Conservation (phyloP, 768 basidiomycete species). For the Mycena latifolia region DNA sequence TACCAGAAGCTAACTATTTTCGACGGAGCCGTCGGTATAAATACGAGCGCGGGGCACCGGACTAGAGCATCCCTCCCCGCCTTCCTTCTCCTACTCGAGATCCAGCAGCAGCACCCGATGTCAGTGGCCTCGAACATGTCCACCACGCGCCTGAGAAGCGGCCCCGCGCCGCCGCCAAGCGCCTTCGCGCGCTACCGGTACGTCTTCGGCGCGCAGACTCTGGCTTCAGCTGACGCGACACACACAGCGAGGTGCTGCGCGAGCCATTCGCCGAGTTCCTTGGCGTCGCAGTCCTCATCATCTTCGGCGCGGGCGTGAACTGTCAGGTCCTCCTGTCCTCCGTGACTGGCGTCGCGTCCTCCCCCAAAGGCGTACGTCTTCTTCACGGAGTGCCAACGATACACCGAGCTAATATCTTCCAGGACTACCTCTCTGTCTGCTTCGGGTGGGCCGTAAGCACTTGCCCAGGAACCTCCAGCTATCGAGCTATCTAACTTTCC, state of each 20-base stretch:
- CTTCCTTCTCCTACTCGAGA: neutral
- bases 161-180: neutral
- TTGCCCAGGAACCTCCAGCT: too few relatives aligned
- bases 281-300: conserved; percentile 57
- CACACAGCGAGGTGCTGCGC: conserved; percentile 22
- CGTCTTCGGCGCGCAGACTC: neutral
- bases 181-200: conserved; percentile 13
- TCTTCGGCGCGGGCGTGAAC: conserved; percentile 59
- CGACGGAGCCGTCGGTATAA: conserved; percentile 17
- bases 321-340: conserved; percentile 57
- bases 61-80: neutral
- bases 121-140: conserved; percentile 14
- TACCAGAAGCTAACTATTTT: neutral
- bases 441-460: conserved; percentile 53
- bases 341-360: conserved; percentile 48
- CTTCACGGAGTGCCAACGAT: too few relatives aligned
- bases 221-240: neutral
- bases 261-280: conserved; percentile 46
- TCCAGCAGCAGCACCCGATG: neutral
- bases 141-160: conserved; percentile 4
- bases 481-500: too few relatives aligned
- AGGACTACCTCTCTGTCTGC: conserved; percentile 50
- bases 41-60: neutral
- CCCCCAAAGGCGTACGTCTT: conserved; percentile 52
- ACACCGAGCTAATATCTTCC: too few relatives aligned